Base-by-base conservation (phyloP, 352 stramenopile genomes). In the Blastocystis sp. region DNA sequence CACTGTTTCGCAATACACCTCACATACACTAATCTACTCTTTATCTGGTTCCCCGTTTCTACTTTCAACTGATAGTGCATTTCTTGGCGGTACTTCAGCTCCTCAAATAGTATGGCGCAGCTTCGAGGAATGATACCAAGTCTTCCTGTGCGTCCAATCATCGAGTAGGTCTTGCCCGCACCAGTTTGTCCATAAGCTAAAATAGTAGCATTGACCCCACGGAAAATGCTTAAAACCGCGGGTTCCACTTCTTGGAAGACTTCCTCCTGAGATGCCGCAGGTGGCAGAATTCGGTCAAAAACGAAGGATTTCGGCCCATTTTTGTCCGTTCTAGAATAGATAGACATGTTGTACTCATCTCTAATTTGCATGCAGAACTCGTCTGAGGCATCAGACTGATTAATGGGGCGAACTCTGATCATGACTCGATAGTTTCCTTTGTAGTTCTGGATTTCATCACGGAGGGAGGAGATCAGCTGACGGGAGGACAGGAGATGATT, bases 111-210 rank as follows among this genome's bases (percentile, higher is more conserved):
- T 30, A 90, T 90, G 63, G 91, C 91, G 45, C 94, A 53, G 2
- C 90, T 91, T 6, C 92, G 92, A 20, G 91, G 91, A 56, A 93
- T 92, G 78, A 94, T 92, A 26, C 92, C 93, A 3, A 91, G 47
- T 63, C 92, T 92, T n/a, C 81, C 30, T 82, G 92, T 92, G 45
- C 90, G 91, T 64, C 92, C 93, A 66, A 93, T 91, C 92, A 94
- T 93, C 54, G 92, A 93, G 78, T 93, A 94, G 43, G 93, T 93
- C 76, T 94, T 94, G 69, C 92, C 92, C 20, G 92, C 90, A 34
- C 91, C 91, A n/a, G 92, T 93, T 47, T 92, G 92, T 20, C 92
- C 93, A 54, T 94, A 94, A 45, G 92, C 92, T 55, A 94, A 91
- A 39, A 94, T 90, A 1, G 91, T 92, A 20, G 91, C 92, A 85